Percentiles rank a stretch among this genome's conserved stretches.
phyloP scores from a whole-genome alignment of 768 basidiomycete species.

The Calocybe cyanea region DNA sequence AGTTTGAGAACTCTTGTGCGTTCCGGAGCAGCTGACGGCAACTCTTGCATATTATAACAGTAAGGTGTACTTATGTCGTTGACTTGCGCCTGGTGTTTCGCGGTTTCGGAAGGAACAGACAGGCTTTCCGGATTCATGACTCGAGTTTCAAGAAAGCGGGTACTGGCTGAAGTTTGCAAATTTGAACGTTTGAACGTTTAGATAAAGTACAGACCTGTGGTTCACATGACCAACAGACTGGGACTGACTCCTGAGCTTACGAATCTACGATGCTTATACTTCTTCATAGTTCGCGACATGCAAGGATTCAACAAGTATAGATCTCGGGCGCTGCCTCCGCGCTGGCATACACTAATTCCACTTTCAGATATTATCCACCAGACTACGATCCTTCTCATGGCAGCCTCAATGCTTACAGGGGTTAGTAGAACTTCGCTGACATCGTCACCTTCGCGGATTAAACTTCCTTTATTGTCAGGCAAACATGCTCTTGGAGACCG shows the following conservation, averaged over 20 bases:
- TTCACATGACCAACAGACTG: no score
- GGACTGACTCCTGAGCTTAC: no score
- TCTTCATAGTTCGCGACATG: constrained; percentile 26
- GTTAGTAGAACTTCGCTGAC: constrained; percentile 26
- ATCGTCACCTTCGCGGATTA: not conserved
- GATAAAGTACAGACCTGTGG: no score
- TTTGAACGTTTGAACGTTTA: no score
- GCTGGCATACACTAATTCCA: not conserved
- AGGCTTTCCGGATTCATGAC: no score
- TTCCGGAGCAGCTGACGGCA: constrained; percentile 32
- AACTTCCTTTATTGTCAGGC: constrained; percentile 39
- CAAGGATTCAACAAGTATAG: constrained; percentile 48
- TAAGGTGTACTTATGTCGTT: constrained; percentile 21
- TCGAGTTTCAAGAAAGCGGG: no score
- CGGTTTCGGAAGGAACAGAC: no score
- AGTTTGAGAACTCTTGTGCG: constrained; percentile 28
- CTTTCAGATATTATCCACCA: constrained; percentile 43
- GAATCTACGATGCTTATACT: no score
- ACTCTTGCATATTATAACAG: constrained; percentile 43
- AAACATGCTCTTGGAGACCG: constrained; percentile 93
- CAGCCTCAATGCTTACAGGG: constrained; percentile 71
- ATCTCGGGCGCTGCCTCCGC: not conserved
- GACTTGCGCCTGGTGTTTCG: not conserved
- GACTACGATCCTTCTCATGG: constrained; percentile 56
- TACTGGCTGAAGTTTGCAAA: no score